Evolutionary conservation across 208 protist genomes (phyloP).

Genomic region (Dictyostelium gargantuum): DNA sequence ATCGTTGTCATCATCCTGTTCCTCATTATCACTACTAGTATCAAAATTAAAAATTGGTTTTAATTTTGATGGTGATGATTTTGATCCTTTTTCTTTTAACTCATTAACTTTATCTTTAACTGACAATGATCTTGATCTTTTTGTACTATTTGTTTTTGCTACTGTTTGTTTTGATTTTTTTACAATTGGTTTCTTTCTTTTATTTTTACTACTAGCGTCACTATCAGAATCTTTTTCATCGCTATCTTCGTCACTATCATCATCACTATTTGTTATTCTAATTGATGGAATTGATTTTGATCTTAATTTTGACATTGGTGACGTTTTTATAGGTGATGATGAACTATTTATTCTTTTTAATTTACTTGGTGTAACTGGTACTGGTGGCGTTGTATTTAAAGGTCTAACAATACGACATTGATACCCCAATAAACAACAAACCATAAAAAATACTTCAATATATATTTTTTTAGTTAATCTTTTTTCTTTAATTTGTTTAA

Average conservation of each 20-base stretch:
- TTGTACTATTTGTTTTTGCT: not conserved
- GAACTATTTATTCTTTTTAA: not conserved
- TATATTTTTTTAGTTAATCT: not conserved
- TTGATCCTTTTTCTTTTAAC: not conserved
- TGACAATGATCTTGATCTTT: too few species aligned
- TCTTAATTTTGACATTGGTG: not conserved
- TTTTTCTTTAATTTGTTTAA: not conserved
- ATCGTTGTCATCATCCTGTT: not conserved
- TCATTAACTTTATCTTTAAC: not conserved
- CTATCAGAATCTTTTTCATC: not conserved
- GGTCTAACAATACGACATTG: not conserved
- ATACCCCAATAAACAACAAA: not conserved
- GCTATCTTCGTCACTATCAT: not conserved
- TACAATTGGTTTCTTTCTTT: not conserved
- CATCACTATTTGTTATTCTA: not conserved
- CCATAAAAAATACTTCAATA: slow-evolving; percentile 38
- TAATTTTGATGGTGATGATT: not conserved
- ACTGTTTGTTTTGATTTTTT: not conserved
- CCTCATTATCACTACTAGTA: not conserved
- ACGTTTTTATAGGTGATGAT: not conserved
- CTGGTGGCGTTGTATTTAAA: not conserved
- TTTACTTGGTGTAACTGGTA: slow-evolving; percentile 8
- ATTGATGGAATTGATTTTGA: not conserved
- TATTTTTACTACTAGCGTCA: not conserved
- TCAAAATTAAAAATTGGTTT: not conserved